These are phyloP conservation scores for Abrus pulchellus DNA, from an alignment of 306 rosid genomes.

Conservation along the genomic window DNA sequence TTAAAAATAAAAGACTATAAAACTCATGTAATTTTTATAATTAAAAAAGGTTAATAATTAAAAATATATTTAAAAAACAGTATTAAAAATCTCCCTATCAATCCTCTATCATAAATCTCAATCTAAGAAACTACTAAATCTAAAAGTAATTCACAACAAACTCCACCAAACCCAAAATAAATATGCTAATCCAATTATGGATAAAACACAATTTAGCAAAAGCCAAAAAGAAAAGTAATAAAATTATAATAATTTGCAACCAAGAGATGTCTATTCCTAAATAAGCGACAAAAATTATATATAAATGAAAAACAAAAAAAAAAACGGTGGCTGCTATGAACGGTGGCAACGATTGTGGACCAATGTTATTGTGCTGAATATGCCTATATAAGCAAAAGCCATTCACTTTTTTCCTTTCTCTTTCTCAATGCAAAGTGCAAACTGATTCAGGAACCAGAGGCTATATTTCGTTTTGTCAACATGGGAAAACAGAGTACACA, in stretches of 20 bases:
- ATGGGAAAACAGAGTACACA: slow-evolving; percentile 63
- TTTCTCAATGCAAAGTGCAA: neutral
- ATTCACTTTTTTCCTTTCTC: neutral
- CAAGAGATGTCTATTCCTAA: slow-evolving; percentile 15
- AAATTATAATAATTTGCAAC: neutral
- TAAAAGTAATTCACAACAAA: neutral
- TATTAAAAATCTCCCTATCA: too few species aligned
- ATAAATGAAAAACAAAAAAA: neutral
- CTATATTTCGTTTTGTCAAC: neutral
- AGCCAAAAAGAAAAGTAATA: neutral
- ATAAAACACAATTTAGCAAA: neutral
- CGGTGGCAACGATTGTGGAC: slow-evolving; percentile 34
- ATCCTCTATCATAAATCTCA: neutral
- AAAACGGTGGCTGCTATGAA: slow-evolving; percentile 12
- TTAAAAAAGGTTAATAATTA: too few species aligned
- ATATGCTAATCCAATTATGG: neutral
- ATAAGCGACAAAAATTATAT: neutral
- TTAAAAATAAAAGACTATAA: too few species aligned
- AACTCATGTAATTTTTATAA: too few species aligned
- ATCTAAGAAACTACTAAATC: neutral
- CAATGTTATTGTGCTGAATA: neutral
- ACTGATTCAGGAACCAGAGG: slow-evolving; percentile 27
- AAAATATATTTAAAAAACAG: too few species aligned
- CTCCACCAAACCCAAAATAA: neutral
- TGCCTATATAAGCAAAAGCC: slow-evolving; percentile 4